phyloP scores from a whole-genome alignment of 2,329 filamentous ascomycete species.

The Fusarium domesticum region DNA sequence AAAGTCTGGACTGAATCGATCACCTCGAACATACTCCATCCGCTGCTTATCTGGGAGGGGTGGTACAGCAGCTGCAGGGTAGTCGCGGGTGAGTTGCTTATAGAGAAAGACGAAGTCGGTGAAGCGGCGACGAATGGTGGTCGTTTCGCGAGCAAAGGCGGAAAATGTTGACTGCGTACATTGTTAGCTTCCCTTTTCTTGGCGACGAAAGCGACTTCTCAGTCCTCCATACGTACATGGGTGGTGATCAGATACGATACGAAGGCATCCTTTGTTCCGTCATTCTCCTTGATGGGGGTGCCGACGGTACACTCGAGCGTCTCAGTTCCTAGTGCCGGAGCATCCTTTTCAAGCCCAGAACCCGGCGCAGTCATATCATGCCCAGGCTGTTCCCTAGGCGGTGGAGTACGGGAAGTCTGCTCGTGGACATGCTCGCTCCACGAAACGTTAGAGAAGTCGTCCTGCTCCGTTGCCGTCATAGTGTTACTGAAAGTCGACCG shows the following conservation, averaged over 20 bases:
- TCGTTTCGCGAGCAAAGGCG: conserved; percentile 80
- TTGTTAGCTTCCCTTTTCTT: conserved; percentile 3
- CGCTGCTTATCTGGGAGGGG: conserved; percentile 97
- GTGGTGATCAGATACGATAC: conserved; percentile 94
- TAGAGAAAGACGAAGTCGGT: conserved; percentile 98
- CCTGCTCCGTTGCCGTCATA: conserved; percentile 50
- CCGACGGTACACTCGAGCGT: conserved; percentile 79
- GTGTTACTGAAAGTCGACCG: conserved; percentile 1
- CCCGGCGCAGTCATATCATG: conserved; percentile 44
- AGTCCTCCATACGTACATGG: conserved; percentile 64
- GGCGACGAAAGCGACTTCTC: background rate
- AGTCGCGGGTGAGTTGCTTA: conserved; percentile 84
- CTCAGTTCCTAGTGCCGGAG: conserved; percentile 66
- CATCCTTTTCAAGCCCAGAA: conserved; percentile 52
- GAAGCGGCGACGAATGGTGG: conserved; percentile 82
- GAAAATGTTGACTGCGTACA: conserved; percentile 78
- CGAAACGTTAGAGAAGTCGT: conserved; percentile 78
- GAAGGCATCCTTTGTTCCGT: conserved; percentile 94
- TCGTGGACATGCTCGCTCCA: conserved; percentile 63
- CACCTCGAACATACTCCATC: conserved; percentile 96
- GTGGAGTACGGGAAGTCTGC: conserved; percentile 31
- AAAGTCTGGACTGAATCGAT: conserved; percentile 92
- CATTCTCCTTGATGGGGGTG: conserved; percentile 87
- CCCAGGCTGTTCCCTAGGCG: conserved; percentile 28
- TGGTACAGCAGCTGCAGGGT: conserved; percentile 86